A percentile compares a stretch with the other conserved stretches of the same genome.
phyloP scores from a whole-genome alignment of 345 rosid species.

The Acer campestre region DNA sequence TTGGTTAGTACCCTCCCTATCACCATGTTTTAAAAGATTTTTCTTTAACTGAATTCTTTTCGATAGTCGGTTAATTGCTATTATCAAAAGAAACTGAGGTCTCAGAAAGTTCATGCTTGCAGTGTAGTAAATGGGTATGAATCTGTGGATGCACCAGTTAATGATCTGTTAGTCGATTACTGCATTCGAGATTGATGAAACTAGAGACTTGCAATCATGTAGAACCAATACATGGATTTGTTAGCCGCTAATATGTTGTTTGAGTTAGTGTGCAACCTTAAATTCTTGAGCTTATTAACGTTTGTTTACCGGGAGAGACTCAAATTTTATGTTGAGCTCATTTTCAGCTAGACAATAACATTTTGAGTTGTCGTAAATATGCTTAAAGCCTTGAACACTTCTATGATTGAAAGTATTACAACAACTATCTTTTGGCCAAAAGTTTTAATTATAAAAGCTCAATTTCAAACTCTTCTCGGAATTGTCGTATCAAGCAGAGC shows the following conservation, averaged over 20 bases:
- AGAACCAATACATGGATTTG: neutral
- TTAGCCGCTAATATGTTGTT: neutral
- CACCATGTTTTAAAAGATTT: neutral
- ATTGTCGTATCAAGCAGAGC: neutral
- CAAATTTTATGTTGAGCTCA: no score
- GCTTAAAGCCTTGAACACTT: no score
- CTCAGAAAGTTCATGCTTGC: neutral
- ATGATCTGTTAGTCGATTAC: neutral
- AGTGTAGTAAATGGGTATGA: neutral
- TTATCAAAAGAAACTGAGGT: neutral
- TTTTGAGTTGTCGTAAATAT: no score
- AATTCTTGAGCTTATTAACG: no score
- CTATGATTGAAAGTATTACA: no score
- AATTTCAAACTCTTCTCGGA: neutral
- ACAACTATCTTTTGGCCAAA: neutral
- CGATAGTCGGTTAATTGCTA: neutral
- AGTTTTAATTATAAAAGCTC: neutral
- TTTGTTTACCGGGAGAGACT: no score
- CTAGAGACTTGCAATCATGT: neutral
- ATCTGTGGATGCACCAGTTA: neutral
- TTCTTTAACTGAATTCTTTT: neutral
- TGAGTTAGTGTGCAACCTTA: no score
- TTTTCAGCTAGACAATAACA: no score
- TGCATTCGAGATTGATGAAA: neutral
- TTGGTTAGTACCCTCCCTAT: slow-evolving; percentile 44